Evolutionary conservation across 441 rosid species (phyloP), one percentile per base, ranked within the genome.

Genomic region (Adansonia madagascariensis): DNA sequence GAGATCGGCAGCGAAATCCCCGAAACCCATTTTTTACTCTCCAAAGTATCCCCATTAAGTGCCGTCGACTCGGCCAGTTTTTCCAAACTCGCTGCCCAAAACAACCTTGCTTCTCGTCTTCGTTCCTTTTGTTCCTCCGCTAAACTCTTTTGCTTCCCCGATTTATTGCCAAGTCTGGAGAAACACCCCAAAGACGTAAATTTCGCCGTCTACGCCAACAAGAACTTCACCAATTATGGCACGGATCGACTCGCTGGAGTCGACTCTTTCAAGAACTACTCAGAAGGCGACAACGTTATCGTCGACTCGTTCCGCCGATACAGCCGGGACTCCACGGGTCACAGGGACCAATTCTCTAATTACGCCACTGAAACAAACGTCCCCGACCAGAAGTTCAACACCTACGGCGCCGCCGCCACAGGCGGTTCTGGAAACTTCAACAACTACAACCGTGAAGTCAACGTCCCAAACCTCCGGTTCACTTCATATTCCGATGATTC

Each of bases 161-260:
- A 89, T 31, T 82, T 90, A 14, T 49, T 85, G 0, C 81, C 86
- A 15, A 86, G 86, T 27, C 85, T 83, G 6, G 93, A 87, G 55
- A 87, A 87, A 49, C 91, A 91, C 81, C 78, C 68, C 65, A 55
- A 53, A 24, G 88, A 91, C 85, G 84, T 89, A 59, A 84, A 83
- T 76, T 94, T 94, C 43, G 84, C 88, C 47, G 14, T 35, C 17
- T 94, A 93, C 68, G 5, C 15, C 46, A 77, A 86, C 82, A 81
- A 78, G 66, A 93, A 93, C 88, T 94, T 94, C 81, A 89, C 91
- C 79, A 89, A 81, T 77, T 94, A 94, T 82, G 92, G 93, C 35
- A 82, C 81, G n/a, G 72, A 3, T 53, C 79, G 85, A 5, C 75
- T 80, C 57, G 90, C 88, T n/a, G 93, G 93, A 14, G 53, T 56